Conservation (phyloP, 202 grass and related monocot genomes). For the Elaeis oleifera region DNA sequence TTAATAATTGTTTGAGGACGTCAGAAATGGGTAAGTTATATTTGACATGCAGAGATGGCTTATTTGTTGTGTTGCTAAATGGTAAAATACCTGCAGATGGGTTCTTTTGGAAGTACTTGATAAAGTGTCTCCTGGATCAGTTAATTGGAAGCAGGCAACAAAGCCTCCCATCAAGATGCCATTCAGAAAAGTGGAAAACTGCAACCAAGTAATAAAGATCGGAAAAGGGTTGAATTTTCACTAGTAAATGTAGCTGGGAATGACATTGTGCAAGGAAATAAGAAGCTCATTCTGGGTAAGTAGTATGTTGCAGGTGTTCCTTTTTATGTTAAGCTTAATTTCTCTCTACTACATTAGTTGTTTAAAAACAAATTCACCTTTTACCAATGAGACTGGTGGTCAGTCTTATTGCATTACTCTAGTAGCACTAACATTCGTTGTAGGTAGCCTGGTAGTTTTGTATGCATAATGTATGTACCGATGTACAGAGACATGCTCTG, state of each 20-base stretch:
- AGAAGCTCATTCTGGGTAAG: constrained; percentile 95
- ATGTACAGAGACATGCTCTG: no score
- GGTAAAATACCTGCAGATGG: constrained; percentile 51
- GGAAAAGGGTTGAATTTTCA: constrained; percentile 75
- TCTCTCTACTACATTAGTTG: no score
- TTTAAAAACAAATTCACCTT: no score
- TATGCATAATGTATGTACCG: no score
- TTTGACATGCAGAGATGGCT: constrained; percentile 3
- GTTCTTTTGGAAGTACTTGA: constrained; percentile 99
- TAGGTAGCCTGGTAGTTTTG: no score
- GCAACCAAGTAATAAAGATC: constrained; percentile 93
- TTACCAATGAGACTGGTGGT: no score
- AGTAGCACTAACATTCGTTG: no score
- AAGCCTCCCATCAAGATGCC: constrained; percentile 97
- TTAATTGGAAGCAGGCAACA: constrained; percentile 83
- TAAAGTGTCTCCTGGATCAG: constrained; percentile 87
- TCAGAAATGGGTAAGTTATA: constrained; percentile 73
- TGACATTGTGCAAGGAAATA: constrained; percentile 99
- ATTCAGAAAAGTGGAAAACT: constrained; percentile 97
- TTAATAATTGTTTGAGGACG: constrained; percentile 98
- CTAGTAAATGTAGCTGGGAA: constrained; percentile 95
- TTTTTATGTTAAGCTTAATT: no score
- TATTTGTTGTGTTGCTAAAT: neutral
- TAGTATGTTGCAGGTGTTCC: neutral
- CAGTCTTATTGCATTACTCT: no score